phyloP scores from a whole-genome alignment of 129 eudicot genomes.

The Escallonia rubra region DNA sequence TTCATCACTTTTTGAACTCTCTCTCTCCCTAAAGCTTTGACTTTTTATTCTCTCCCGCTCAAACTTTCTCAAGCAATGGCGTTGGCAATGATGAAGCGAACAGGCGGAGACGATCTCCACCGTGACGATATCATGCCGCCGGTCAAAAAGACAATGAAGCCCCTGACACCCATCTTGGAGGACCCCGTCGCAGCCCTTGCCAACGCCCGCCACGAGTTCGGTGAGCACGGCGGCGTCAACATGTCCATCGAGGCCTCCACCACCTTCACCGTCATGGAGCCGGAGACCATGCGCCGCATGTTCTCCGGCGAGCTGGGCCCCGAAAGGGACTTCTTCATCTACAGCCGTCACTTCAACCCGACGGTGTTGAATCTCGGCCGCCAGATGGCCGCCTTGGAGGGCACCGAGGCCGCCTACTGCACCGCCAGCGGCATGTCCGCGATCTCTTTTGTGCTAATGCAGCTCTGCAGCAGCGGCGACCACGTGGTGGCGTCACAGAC shows the following conservation, averaged over 20 bases:
- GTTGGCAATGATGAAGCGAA: no score
- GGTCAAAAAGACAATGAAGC: conserved; percentile 9
- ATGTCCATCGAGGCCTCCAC: conserved; percentile 71
- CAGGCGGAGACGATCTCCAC: not conserved
- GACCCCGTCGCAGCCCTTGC: conserved; percentile 48
- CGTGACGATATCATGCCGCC: conserved; percentile 10
- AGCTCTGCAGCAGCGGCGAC: conserved; percentile 47
- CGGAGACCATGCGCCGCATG: conserved; percentile 49
- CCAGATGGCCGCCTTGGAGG: conserved; percentile 53
- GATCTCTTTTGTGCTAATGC: conserved; percentile 42
- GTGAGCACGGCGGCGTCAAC: conserved; percentile 68
- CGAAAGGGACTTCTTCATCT: conserved; percentile 44
- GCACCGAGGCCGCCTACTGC: conserved; percentile 64
- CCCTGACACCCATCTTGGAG: conserved; percentile 5
- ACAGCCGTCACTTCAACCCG: conserved; percentile 62
- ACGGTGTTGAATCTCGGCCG: conserved; percentile 56
- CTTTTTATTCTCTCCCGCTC: no score
- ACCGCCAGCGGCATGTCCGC: conserved; percentile 66
- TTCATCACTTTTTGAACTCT: no score
- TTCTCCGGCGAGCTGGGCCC: conserved; percentile 55
- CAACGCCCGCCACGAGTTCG: conserved; percentile 47
- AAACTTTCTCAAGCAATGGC: no score
- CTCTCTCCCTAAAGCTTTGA: no score
- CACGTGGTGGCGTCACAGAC: conserved; percentile 50
- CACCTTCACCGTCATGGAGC: conserved; percentile 60